Percentiles rank a stretch among this genome's conserved stretches.
These are phyloP conservation scores for Gamsiella multidivaricata DNA, from an alignment of 192 early-diverging fungal species.

Conservation along the genomic window DNA sequence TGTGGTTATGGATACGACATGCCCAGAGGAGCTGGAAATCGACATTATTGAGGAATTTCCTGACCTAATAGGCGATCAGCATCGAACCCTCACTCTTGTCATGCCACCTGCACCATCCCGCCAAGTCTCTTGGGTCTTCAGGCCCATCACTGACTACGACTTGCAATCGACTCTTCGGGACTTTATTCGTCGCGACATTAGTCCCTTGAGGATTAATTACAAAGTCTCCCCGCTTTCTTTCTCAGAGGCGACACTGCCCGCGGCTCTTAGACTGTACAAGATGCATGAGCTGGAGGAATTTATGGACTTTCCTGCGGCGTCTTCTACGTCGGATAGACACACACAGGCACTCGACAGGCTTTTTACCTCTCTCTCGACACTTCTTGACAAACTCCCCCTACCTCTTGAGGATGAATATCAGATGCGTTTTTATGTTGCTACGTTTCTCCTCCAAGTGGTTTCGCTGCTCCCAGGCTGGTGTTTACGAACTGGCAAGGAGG, in stretches of 20 bases:
- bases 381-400: background rate
- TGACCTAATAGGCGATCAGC: background rate
- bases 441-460: background rate
- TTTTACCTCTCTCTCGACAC: background rate
- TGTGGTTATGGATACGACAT: background rate
- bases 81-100: background rate
- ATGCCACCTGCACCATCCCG: background rate
- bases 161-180: background rate
- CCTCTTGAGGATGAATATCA: background rate
- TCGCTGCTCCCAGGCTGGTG: background rate
- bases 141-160: background rate
- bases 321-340: background rate
- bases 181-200: background rate
- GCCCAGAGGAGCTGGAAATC: background rate
- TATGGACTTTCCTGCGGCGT: background rate
- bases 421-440: background rate
- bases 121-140: background rate
- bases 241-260: background rate
- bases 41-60: background rate
- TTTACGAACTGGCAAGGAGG: background rate
- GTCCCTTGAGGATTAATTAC: background rate
- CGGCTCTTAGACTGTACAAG: background rate
- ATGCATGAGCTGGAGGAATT: background rate
- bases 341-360: background rate
- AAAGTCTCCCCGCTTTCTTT: background rate